Percentiles rank a stretch among this genome's conserved stretches.
These are phyloP conservation scores for Ciborinia camelliae DNA, from an alignment of 2,329 filamentous ascomycete genomes.

Conservation along the genomic window DNA sequence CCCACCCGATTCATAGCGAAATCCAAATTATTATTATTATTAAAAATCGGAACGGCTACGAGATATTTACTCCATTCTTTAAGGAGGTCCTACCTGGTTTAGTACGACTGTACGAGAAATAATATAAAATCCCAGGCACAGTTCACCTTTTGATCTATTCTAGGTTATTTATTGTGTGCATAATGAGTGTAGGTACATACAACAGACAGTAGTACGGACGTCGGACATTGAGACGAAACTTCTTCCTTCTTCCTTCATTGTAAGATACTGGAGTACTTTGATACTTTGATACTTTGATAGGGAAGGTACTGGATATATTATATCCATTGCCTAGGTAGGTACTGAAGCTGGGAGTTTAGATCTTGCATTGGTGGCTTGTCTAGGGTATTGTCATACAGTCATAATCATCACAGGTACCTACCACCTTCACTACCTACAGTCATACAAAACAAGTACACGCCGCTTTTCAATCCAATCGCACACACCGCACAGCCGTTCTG, in stretches of 20 bases:
- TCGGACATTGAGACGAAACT: background rate
- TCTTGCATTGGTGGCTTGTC: background rate
- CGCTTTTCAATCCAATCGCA: background rate
- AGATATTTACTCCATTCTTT: slow-evolving; percentile 6
- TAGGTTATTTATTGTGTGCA: background rate
- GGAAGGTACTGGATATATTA: no score
- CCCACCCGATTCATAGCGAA: background rate
- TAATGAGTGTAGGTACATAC: background rate
- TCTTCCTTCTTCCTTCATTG: no score
- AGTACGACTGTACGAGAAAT: background rate
- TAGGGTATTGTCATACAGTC: no score
- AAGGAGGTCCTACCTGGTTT: background rate
- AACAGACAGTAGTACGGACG: background rate
- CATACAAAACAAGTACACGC: background rate
- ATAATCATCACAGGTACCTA: background rate
- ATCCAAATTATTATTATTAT: background rate
- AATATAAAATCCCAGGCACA: background rate
- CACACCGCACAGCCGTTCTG: no score
- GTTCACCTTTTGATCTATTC: background rate
- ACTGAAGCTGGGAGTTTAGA: background rate
- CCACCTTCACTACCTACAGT: background rate
- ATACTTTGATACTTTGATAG: no score
- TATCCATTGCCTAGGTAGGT: no score
- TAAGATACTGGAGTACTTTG: background rate
- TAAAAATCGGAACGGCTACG: background rate